These are phyloP conservation scores for Aspergillus sp. DNA, from an alignment of 2,329 filamentous ascomycete genomes.

Conservation along the genomic window DNA sequence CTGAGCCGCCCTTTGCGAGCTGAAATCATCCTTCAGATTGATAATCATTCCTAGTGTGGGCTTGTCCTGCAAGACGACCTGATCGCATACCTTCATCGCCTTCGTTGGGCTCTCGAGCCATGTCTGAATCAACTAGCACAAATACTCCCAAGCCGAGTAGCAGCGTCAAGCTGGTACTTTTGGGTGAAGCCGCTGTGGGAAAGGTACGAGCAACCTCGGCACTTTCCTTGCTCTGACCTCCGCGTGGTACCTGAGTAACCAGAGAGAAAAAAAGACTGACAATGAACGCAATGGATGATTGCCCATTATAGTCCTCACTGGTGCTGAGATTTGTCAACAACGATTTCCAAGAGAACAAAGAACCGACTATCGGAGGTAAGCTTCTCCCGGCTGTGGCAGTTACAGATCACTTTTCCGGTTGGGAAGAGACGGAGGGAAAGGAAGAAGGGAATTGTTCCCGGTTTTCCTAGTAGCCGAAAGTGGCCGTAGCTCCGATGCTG, in stretches of 20 bases:
- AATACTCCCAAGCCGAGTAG: constrained; percentile 88
- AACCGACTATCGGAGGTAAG: constrained; percentile 95
- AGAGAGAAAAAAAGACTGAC: constrained; percentile 17
- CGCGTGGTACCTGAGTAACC: constrained; percentile 22
- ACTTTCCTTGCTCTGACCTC: constrained; percentile 3
- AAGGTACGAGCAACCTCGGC: constrained; percentile 65
- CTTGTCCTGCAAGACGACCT: constrained; percentile 34
- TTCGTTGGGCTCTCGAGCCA: constrained; percentile 40
- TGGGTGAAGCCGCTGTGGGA: constrained; percentile 96
- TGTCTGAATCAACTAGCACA: constrained; percentile 71
- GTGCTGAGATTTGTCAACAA: constrained; percentile 99
- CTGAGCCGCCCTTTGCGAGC: constrained; percentile 21
- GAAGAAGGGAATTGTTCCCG: neutral
- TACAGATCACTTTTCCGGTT: neutral
- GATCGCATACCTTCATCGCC: constrained; percentile 17
- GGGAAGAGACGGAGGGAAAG: neutral
- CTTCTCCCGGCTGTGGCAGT: constrained; percentile 7
- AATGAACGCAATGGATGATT: constrained; percentile 12
- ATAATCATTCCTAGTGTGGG: constrained; percentile 23
- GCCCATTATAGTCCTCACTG: constrained; percentile 73
- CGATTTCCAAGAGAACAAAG: constrained; percentile 99
- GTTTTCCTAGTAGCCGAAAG: neutral
- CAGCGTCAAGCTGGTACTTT: constrained; percentile 98
- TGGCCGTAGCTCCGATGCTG: constrained; percentile 6
- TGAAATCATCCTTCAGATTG: constrained; percentile 30